Evolutionary conservation across 2,329 filamentous ascomycete genomes (phyloP).

Genomic region (Fusarium sp.): DNA sequence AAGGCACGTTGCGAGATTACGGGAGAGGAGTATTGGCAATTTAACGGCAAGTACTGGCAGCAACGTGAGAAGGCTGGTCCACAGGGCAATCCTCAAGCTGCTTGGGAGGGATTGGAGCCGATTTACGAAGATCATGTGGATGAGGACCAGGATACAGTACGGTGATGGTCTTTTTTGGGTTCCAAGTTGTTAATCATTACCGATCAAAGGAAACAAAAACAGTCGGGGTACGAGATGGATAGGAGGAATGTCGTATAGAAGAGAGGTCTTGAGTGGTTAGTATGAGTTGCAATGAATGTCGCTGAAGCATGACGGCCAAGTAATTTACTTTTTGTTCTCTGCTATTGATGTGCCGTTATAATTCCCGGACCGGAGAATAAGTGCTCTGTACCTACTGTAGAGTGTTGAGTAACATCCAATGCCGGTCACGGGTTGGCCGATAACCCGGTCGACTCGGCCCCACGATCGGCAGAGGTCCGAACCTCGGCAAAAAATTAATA

Average conservation of each 20-base stretch:
- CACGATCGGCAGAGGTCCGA: constrained; percentile 24
- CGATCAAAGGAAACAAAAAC: constrained; percentile 2
- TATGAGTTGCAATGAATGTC: constrained; percentile 8
- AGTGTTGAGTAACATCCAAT: background rate
- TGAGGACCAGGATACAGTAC: constrained; percentile 24
- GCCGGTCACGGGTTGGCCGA: constrained; percentile 26
- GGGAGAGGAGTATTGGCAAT: constrained; percentile 90
- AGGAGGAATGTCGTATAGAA: constrained; percentile 1
- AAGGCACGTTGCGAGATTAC: constrained; percentile 80
- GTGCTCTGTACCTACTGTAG: background rate
- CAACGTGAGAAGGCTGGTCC: constrained; percentile 73
- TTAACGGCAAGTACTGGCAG: constrained; percentile 90
- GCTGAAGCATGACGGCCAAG: background rate
- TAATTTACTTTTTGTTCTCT: background rate
- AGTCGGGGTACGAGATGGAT: background rate
- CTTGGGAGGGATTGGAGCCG: constrained; percentile 80
- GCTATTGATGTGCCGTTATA: background rate
- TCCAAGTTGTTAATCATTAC: constrained; percentile 9
- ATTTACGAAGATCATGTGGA: constrained; percentile 67
- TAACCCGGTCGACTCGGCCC: constrained; percentile 34
- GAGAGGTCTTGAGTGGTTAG: constrained; percentile 10
- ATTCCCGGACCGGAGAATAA: constrained; percentile 13
- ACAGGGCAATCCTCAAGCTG: constrained; percentile 62
- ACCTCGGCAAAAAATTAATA: constrained; percentile 41
- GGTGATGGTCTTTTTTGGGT: constrained; percentile 6